phyloP scores from a whole-genome alignment of 306 rosid species.

The Begonia fuchsioides region DNA sequence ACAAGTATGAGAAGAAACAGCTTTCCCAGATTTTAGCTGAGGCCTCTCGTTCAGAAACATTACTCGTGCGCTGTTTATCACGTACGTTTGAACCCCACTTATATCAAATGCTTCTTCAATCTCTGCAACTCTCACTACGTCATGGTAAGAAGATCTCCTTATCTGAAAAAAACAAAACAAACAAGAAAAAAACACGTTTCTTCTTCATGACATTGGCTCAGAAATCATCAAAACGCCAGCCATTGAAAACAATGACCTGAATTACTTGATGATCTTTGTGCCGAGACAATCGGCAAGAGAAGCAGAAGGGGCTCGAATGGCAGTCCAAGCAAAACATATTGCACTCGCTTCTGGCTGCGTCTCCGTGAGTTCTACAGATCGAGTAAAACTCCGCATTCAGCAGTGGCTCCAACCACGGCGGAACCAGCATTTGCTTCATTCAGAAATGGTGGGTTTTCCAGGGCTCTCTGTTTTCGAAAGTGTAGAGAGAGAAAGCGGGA shows the following conservation, averaged over 20 bases:
- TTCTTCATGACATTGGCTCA: too few relatives aligned
- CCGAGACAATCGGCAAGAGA: conserved; percentile 69
- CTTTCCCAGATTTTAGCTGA: conserved; percentile 53
- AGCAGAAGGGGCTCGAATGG: conserved; percentile 63
- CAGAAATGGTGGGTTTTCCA: too few relatives aligned
- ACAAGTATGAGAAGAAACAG: conserved; percentile 58
- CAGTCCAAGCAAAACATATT: conserved; percentile 93
- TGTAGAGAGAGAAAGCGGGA: conserved; percentile 6
- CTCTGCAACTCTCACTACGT: conserved; percentile 75
- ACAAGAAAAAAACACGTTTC: not conserved
- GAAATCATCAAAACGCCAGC: not conserved
- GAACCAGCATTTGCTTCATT: conserved; percentile 43
- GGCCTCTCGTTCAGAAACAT: conserved; percentile 86
- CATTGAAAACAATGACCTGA: conserved; percentile 30
- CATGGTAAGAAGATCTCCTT: conserved; percentile 83
- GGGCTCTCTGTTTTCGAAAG: not conserved
- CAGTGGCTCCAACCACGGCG: conserved; percentile 79
- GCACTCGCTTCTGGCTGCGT: conserved; percentile 65
- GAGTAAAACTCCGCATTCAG: conserved; percentile 56
- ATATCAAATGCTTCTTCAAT: conserved; percentile 59
- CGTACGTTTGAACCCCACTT: conserved; percentile 78
- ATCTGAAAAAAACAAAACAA: conserved; percentile 24
- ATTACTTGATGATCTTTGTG: conserved; percentile 91
- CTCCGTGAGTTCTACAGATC: conserved; percentile 57
- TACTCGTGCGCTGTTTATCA: conserved; percentile 80